A percentile compares a stretch with the other conserved stretches of the same genome.
phyloP scores from a whole-genome alignment of 1,284 basidiomycete genomes.

The Earliella scabrosa region DNA sequence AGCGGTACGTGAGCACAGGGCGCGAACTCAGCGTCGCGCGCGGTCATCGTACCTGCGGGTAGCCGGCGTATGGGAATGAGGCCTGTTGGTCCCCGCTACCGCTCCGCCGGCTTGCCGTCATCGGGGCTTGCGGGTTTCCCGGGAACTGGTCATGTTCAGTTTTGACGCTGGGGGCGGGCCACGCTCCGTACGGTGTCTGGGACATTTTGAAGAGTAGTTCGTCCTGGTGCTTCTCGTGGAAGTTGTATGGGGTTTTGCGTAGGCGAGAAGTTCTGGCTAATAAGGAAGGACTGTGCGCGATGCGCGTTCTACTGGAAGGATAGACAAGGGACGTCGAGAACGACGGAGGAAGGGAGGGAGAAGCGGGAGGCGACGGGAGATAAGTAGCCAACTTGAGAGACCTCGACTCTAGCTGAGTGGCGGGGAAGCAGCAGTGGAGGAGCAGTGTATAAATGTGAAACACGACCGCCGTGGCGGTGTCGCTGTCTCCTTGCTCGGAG shows the following conservation, averaged over 20 bases:
- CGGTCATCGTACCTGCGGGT: constrained; percentile 25
- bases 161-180: constrained; percentile 32
- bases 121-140: constrained; percentile 20
- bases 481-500: constrained; percentile 1
- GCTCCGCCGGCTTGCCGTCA: constrained; percentile 27
- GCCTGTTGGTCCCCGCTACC: constrained; percentile 36
- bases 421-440: constrained; percentile 21
- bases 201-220: constrained; percentile 31
- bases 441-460: constrained; percentile 30
- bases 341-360: constrained; percentile 23
- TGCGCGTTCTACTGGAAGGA: constrained; percentile 23
- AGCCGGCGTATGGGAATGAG: constrained; percentile 26
- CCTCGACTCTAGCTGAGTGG: constrained; percentile 43
- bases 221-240: constrained; percentile 19
- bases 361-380: constrained; percentile 31
- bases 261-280: constrained; percentile 24
- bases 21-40: not conserved
- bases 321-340: constrained; percentile 15
- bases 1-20: not conserved
- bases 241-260: constrained; percentile 20
- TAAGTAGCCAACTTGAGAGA: constrained; percentile 41
- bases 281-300: constrained; percentile 25
- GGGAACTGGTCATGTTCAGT: constrained; percentile 30
- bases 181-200: constrained; percentile 31
- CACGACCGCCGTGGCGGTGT: constrained; percentile 20